Base-by-base conservation (phyloP, 164 flowering plant species). In the Stephania yunnanensis region DNA sequence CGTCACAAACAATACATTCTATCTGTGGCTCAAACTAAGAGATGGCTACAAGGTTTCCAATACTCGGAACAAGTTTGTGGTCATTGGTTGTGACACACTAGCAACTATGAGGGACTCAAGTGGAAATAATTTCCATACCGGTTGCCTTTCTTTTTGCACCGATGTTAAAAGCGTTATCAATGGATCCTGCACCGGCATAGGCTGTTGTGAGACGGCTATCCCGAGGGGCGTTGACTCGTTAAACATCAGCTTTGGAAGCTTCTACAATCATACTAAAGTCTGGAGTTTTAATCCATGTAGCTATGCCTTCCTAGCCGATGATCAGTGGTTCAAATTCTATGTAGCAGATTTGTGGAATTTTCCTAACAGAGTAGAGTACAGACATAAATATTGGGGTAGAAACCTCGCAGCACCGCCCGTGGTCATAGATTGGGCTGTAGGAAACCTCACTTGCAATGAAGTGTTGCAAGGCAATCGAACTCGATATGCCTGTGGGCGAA, bases 191-290 rank as follows among this genome's bases (percentile, higher is more conserved):
- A 68, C 71, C 6, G 82, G 78, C 0, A 46, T 52, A 1, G 82
- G 82, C 2, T 80, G 78, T 30, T 80, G 82, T 36, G 71, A 77
- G 53, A 74, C 78, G 4, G 48, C 79, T 3, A 76, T 80, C 5
- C 75, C 79, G 0, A 13, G 44, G 3, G 74, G 70, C 3, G 25
- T 73, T 22, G 25, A 1, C n/a, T 1, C 1, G 0, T 19, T 46
- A 36, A 2, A 42, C 10, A 5, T 69, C 0, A 0, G 0, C 0
- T 1, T 74, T 6, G 4, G 2, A 1, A 74, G 75, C 66, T 30
- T 19, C 5, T 0, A 11, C 46, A 13, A 53, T 19, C 71, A 25
- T 36, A 66, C 7, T 0, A 1, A 4, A 2, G 0, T 12, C 0
- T 46, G 20, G 68, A 4, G 1, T 17, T 76, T 69, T 52, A 76